Conservation (phyloP, 306 rosid genomes). For the Biancaea sappan region DNA sequence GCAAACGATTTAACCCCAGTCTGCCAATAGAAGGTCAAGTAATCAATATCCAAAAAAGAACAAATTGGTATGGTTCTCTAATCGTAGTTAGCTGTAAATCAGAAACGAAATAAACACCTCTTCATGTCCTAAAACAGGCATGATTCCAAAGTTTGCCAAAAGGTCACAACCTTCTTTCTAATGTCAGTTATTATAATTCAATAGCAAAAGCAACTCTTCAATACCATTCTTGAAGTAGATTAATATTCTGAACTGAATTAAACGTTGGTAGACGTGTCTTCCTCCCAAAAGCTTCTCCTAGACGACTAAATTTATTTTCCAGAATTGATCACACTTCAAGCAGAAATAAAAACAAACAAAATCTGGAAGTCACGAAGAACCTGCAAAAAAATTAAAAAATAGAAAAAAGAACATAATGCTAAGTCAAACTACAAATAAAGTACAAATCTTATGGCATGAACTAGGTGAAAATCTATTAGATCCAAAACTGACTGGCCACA, state of each 20-base stretch:
- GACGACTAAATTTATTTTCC: slow-evolving; percentile 21
- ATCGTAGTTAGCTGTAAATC: slow-evolving; percentile 59
- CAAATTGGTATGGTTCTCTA: slow-evolving; percentile 44
- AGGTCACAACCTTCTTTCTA: slow-evolving; percentile 34
- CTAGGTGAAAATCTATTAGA: slow-evolving; percentile 16
- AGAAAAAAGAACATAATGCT: slow-evolving; percentile 9
- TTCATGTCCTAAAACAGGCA: slow-evolving; percentile 79
- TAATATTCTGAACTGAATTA: slow-evolving; percentile 30
- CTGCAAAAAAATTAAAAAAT: no score
- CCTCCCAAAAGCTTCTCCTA: slow-evolving; percentile 32
- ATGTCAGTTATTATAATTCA: slow-evolving; percentile 26
- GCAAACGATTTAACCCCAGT: slow-evolving; percentile 65
- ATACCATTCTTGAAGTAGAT: slow-evolving; percentile 11
- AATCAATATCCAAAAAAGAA: slow-evolving; percentile 57
- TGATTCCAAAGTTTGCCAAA: slow-evolving; percentile 54
- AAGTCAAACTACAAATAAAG: neutral
- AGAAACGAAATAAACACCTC: slow-evolving; percentile 78
- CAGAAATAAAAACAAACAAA: neutral
- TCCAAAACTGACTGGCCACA: slow-evolving; percentile 25
- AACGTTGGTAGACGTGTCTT: neutral
- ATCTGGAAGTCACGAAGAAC: slow-evolving; percentile 4
- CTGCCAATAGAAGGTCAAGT: slow-evolving; percentile 80
- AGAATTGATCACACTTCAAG: slow-evolving; percentile 16
- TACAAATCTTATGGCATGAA: neutral
- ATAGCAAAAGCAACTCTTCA: slow-evolving; percentile 40